These are phyloP conservation scores for Thalassiosira exigua DNA, from an alignment of 352 stramenopile genomes.

Conservation along the genomic window DNA sequence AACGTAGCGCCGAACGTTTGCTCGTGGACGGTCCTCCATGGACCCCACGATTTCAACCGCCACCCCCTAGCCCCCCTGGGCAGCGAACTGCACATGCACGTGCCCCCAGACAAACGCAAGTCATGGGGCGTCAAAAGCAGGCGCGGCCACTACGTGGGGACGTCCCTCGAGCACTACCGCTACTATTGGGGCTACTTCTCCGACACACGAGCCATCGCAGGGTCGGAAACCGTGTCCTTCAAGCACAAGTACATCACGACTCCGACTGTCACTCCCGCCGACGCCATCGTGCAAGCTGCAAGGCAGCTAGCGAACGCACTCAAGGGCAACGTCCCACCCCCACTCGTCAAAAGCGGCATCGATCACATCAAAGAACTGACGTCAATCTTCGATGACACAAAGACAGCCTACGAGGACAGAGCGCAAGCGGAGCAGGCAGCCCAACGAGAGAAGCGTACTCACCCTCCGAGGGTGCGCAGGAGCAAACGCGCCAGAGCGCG, in stretches of 20 bases:
- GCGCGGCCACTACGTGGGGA: constrained; percentile 49
- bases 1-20: constrained; percentile 49
- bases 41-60: constrained; percentile 48
- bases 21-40: constrained; percentile 22
- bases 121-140: constrained; percentile 36
- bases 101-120: constrained; percentile 22
- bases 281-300: constrained; percentile 24
- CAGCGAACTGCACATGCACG: constrained; percentile 30
- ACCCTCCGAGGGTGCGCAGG: no score
- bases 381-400: no score
- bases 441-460: no score
- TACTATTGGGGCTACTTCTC: constrained; percentile 52
- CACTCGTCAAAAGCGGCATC: neutral
- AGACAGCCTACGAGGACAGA: no score
- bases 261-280: constrained; percentile 19
- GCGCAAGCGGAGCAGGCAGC: no score
- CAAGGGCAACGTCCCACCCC: neutral
- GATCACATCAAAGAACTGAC: no score
- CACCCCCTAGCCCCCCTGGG: constrained; percentile 56
- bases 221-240: constrained; percentile 42
- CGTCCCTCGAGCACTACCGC: constrained; percentile 52
- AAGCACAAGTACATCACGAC: constrained; percentile 28
- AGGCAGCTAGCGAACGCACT: neutral
- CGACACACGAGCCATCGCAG: constrained; percentile 27
- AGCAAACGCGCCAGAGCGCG: no score